Evolutionary conservation across 2,329 filamentous ascomycete species (phyloP).

Genomic region (Pseudogymnoascus sp.): DNA sequence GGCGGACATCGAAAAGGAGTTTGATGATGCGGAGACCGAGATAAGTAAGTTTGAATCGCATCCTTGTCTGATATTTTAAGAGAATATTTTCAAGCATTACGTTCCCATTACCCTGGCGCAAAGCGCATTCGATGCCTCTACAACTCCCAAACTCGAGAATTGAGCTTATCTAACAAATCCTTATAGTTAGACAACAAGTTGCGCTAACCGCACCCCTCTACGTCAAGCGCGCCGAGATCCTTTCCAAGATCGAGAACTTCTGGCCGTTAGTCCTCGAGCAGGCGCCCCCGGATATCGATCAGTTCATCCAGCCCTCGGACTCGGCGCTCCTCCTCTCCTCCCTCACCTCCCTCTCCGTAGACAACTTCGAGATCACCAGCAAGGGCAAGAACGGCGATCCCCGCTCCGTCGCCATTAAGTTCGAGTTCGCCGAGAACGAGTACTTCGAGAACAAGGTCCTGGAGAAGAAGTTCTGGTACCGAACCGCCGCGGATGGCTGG

Average conservation of each 20-base stretch:
- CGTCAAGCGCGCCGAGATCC: slow-evolving; percentile 61
- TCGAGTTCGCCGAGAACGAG: slow-evolving; percentile 73
- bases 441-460: slow-evolving; percentile 70
- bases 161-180: slow-evolving; percentile 11
- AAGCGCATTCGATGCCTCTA: background rate
- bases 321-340: slow-evolving; percentile 59
- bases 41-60: slow-evolving; percentile 52
- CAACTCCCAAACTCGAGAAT: background rate
- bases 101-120: background rate
- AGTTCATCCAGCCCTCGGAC: slow-evolving; percentile 77
- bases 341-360: slow-evolving; percentile 62
- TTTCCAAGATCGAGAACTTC: slow-evolving; percentile 74
- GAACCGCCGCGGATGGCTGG: slow-evolving; percentile 59
- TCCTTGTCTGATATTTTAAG: background rate
- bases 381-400: slow-evolving; percentile 59
- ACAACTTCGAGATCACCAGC: slow-evolving; percentile 67
- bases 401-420: slow-evolving; percentile 66
- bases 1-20: slow-evolving; percentile 70
- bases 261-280: slow-evolving; percentile 92
- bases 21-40: slow-evolving; percentile 73
- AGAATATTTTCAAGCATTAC: background rate
- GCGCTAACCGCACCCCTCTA: slow-evolving; percentile 62
- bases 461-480: slow-evolving; percentile 89
- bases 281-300: slow-evolving; percentile 75
- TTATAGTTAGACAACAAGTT: slow-evolving; percentile 63